Conservation (phyloP, 352 stramenopile genomes). For the Pythium chondricola region DNA sequence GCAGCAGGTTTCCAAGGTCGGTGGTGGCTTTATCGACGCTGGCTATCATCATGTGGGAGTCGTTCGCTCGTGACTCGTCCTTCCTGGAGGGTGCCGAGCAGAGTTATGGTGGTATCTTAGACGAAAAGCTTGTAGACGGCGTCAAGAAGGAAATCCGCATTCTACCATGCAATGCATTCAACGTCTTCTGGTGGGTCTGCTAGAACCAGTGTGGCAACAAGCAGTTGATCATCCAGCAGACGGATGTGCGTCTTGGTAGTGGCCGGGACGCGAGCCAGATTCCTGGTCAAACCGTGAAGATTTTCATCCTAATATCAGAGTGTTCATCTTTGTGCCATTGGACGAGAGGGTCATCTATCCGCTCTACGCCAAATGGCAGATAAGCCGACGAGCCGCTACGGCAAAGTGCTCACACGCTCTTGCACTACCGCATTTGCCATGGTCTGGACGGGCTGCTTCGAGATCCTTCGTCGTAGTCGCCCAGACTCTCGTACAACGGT, state of each 20-base stretch:
- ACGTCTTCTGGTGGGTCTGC: slow-evolving; percentile 26
- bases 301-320: slow-evolving; percentile 26
- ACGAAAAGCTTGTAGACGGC: slow-evolving; percentile 34
- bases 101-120: slow-evolving; percentile 28
- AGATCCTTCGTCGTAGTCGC: slow-evolving; percentile 11
- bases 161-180: slow-evolving; percentile 43
- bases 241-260: slow-evolving; percentile 19
- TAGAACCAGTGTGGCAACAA: slow-evolving; percentile 30
- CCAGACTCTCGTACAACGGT: slow-evolving; percentile 15
- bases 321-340: slow-evolving; percentile 14
- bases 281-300: slow-evolving; percentile 19
- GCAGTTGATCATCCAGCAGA: slow-evolving; percentile 31
- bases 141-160: slow-evolving; percentile 46
- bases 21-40: slow-evolving; percentile 11
- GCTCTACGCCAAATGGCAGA: slow-evolving; percentile 6
- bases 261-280: slow-evolving; percentile 16
- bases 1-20: slow-evolving; percentile 10
- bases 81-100: slow-evolving; percentile 39
- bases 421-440: slow-evolving; percentile 9
- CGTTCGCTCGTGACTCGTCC: slow-evolving; percentile 22
- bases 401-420: slow-evolving; percentile 15
- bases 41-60: slow-evolving; percentile 32
- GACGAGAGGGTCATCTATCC: slow-evolving; percentile 12
- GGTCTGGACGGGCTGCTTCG: slow-evolving; percentile 20
- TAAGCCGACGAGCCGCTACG: slow-evolving; percentile 14